Evolutionary conservation across 2,329 filamentous ascomycete genomes (phyloP).

Genomic region (Aspergillus amoenus): DNA sequence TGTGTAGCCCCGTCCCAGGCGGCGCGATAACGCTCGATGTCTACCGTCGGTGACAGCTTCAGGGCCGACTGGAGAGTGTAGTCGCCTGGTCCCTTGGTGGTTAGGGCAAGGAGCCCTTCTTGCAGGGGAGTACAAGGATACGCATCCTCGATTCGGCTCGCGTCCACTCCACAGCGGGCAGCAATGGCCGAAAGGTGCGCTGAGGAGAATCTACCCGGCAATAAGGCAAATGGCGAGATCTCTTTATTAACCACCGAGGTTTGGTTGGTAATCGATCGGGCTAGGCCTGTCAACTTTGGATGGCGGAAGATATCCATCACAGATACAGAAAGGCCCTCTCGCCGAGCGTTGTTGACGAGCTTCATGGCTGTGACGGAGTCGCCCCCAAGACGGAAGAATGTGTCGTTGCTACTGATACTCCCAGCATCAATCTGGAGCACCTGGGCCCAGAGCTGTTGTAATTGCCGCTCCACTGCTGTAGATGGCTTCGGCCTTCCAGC

Average conservation of each 20-base stretch:
- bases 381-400: too few relatives aligned
- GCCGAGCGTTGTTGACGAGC: too few relatives aligned
- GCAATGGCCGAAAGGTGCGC: background rate
- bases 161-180: background rate
- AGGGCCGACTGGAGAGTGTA: background rate
- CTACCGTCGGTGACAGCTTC: background rate
- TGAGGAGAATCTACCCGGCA: background rate
- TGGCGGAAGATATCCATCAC: too few relatives aligned
- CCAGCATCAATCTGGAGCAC: too few relatives aligned
- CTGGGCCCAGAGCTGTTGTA: too few relatives aligned
- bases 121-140: conserved; percentile 9
- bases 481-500: too few relatives aligned
- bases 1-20: background rate
- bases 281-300: background rate
- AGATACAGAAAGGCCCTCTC: too few relatives aligned
- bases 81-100: background rate
- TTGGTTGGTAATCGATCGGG: background rate
- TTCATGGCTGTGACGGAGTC: too few relatives aligned
- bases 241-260: background rate
- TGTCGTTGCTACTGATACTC: too few relatives aligned
- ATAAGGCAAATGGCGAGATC: background rate
- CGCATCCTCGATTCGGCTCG: conserved; percentile 1
- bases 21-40: background rate
- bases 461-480: too few relatives aligned
- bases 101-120: conserved; percentile 6